A percentile compares a stretch with the other conserved stretches of the same genome.
phyloP scores from a whole-genome alignment of 371 early-diverging fungal genomes.

The Mucor irregularis region DNA sequence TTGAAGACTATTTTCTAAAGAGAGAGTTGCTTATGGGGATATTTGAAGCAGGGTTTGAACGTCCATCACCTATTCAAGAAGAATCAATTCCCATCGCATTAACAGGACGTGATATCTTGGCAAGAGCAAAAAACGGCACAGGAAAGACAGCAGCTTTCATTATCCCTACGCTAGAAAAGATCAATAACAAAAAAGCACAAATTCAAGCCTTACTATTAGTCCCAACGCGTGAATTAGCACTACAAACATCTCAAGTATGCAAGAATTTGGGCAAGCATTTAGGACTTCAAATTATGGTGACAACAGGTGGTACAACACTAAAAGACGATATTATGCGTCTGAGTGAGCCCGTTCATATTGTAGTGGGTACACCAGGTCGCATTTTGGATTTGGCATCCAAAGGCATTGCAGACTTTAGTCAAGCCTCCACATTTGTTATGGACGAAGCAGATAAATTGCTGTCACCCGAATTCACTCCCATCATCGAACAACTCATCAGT shows the following conservation, averaged over 20 bases:
- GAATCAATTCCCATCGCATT: slow-evolving; percentile 98
- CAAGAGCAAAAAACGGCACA: slow-evolving; percentile 98
- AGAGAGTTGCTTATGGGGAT: slow-evolving; percentile 97
- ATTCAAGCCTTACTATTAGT: slow-evolving; percentile 91
- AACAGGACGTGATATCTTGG: slow-evolving; percentile 94
- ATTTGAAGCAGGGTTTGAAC: slow-evolving; percentile 98
- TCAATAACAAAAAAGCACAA: slow-evolving; percentile 74
- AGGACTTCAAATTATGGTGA: slow-evolving; percentile 93
- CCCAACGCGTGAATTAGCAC: slow-evolving; percentile 97
- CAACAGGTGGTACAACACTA: slow-evolving; percentile 96
- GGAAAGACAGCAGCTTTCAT: slow-evolving; percentile 99
- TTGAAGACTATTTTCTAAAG: slow-evolving; percentile 97
- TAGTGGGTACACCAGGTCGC: slow-evolving; percentile 98
- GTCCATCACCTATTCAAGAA: slow-evolving; percentile 99
- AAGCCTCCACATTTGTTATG: slow-evolving; percentile 91
- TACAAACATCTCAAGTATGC: slow-evolving; percentile 95
- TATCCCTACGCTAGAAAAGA: slow-evolving; percentile 94
- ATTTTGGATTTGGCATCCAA: slow-evolving; percentile 94
- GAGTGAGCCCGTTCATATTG: slow-evolving; percentile 87
- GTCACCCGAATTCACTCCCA: slow-evolving; percentile 95
- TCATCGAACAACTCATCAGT: slow-evolving; percentile 89
- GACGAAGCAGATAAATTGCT: slow-evolving; percentile 99
- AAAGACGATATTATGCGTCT: slow-evolving; percentile 98
- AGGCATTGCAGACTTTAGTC: slow-evolving; percentile 84
- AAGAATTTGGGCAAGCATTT: slow-evolving; percentile 93